Evolutionary conservation across 2,329 filamentous ascomycete species (phyloP), one percentile per base, ranked within the genome.

Genomic region (Madurella mycetomatis): DNA sequence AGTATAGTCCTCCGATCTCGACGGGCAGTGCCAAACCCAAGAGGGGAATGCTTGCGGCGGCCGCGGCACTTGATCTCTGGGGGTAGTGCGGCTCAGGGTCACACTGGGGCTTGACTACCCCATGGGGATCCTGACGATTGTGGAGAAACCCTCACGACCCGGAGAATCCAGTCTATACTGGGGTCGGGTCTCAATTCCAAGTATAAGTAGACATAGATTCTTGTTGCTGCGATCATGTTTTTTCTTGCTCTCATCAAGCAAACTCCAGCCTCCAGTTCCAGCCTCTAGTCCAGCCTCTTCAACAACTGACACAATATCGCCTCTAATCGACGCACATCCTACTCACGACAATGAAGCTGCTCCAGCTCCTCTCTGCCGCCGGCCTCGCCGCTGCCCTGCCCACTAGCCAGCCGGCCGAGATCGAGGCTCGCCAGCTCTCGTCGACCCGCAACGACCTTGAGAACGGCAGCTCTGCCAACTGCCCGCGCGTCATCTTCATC

Each of bases 401-500:
- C 34, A 31, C 50, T 16, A 7, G 12, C 42, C 15, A 18, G 4
- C 44, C 50, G 5, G 41, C 37, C 18, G 44, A 51, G 19, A 16
- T 48, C n/a, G 46, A 59, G 45, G 34, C 11, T 15, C 57, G 55
- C 39, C 49, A 54, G 43, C 42, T 51, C 41, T 25, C 37, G 5
- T 45, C 53, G 7, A 58, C 54, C 15, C 40, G 49, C 17, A 62
- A 54, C 51, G 60, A 60, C 31, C 60, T 62, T 13, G 41, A 55
- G 16, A 30, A 11, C 16, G 60, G 60, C 41, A 47, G 41, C 43
- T 34, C 58, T 2, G 19, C 41, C 46, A 52, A 47, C 39, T 74
- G 72, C 60, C 71, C 71, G 2, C 56, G 53, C 5, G 68, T 66
- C 45, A 73, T 74, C 60, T 67, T 72, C 62, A 67, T 74, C 64